Percentiles rank a stretch among this genome's conserved stretches.
Evolutionary conservation across 1,284 basidiomycete species (phyloP).

Genomic region (Trichosporon inkin): DNA sequence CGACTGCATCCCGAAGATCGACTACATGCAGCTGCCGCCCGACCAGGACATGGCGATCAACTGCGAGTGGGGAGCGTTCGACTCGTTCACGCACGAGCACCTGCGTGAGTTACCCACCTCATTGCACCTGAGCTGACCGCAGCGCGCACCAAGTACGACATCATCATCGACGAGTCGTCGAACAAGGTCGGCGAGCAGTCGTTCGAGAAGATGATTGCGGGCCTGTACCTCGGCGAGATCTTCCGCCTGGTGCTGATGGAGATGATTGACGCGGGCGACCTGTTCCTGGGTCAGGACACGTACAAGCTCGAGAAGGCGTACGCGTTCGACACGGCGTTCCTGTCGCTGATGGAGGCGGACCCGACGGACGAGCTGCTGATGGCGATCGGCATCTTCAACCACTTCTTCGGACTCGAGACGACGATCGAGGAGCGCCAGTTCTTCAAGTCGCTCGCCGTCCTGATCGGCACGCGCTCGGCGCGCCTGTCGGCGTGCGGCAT

Average conservation of each 20-base stretch:
- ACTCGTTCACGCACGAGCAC: conserved; percentile 92
- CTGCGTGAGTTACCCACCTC: conserved; percentile 54
- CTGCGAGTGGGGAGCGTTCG: conserved; percentile 81
- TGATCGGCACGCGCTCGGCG: conserved; percentile 85
- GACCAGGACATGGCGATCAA: conserved; percentile 91
- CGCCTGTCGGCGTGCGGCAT: conserved; percentile 87
- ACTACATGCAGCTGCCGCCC: conserved; percentile 61
- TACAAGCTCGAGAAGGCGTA: conserved; percentile 94
- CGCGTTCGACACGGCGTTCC: conserved; percentile 91
- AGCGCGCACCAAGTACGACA: conserved; percentile 88
- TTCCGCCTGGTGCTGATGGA: conserved; percentile 90
- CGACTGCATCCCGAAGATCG: conserved; percentile 69
- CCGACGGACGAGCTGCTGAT: conserved; percentile 96
- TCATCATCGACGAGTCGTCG: conserved; percentile 83
- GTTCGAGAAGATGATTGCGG: conserved; percentile 93
- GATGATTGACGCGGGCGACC: conserved; percentile 90
- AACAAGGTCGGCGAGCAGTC: conserved; percentile 94
- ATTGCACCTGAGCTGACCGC: conserved; percentile 11
- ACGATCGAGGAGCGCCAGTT: conserved; percentile 90
- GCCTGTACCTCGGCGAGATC: conserved; percentile 94
- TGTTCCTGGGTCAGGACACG: conserved; percentile 96
- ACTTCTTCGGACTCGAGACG: conserved; percentile 91
- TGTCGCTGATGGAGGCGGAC: conserved; percentile 96
- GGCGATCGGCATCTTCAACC: conserved; percentile 91
- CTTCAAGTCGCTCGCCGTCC: conserved; percentile 83